Percentiles rank a stretch among this genome's conserved stretches.
phyloP scores from a whole-genome alignment of 169 alveolate genomes.

The Plasmodium inui region DNA sequence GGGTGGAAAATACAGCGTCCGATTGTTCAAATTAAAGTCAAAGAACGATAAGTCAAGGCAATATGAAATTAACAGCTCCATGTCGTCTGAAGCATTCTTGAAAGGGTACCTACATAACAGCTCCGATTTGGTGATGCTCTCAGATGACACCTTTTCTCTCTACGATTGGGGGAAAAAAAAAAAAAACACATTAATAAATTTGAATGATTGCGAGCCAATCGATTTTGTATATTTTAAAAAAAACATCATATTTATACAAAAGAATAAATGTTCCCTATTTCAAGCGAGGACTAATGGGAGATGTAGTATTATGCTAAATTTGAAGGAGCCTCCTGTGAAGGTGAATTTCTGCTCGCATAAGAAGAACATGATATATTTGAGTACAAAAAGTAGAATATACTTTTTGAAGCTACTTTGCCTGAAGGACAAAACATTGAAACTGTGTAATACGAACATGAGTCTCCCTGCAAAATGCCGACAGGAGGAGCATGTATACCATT shows the following conservation, averaged over 20 bases:
- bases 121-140: conserved; percentile 32
- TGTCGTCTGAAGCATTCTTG: conserved; percentile 19
- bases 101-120: conserved; percentile 17
- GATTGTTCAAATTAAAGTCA: conserved; percentile 12
- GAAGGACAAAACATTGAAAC: conserved; percentile 60
- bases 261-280: conserved; percentile 33
- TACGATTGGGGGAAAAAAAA: conserved; percentile 49
- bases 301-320: conserved; percentile 39
- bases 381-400: conserved; percentile 37
- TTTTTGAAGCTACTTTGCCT: conserved; percentile 25
- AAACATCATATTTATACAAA: conserved; percentile 44
- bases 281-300: conserved; percentile 29
- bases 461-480: conserved; percentile 22
- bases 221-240: conserved; percentile 70
- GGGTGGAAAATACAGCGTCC: neutral
- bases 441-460: conserved; percentile 57
- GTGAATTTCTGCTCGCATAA: conserved; percentile 39
- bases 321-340: conserved; percentile 37
- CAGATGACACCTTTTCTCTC: conserved; percentile 30
- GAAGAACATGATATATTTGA: conserved; percentile 37
- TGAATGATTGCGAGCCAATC: conserved; percentile 27
- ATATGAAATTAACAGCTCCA: conserved; percentile 25
- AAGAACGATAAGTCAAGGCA: conserved; percentile 42
- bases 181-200: conserved; percentile 18
- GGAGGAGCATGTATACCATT: conserved; percentile 49